Evolutionary conservation across 768 basidiomycete genomes (phyloP).

Genomic region (Gymnopilus junonius): DNA sequence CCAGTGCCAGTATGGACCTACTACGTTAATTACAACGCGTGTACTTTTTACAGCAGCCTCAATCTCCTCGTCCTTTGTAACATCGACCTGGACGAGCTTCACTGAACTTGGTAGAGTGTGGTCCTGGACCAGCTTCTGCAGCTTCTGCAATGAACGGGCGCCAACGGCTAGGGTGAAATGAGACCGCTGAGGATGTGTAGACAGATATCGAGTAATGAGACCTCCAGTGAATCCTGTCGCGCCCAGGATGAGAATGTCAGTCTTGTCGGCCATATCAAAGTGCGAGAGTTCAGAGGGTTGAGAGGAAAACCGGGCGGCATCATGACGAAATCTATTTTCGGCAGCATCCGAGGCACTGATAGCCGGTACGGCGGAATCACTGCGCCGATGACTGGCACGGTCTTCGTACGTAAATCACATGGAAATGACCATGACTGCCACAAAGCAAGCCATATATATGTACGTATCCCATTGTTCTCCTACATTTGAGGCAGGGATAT

Average conservation of each 20-base stretch:
- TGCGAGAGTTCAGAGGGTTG: not conserved
- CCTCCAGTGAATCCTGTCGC: constrained; percentile 81
- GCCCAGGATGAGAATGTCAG: constrained; percentile 71
- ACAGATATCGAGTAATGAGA: constrained; percentile 70
- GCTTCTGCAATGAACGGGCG: constrained; percentile 68
- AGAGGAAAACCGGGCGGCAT: not conserved
- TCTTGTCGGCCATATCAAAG: constrained; percentile 32
- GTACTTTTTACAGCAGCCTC: constrained; percentile 59
- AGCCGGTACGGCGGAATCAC: not conserved
- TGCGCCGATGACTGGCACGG: not conserved
- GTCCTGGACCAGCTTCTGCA: constrained; percentile 54
- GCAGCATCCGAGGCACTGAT: not conserved
- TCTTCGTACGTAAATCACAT: too few relatives aligned
- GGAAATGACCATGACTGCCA: too few relatives aligned
- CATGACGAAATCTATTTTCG: not conserved
- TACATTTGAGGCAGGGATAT: too few relatives aligned
- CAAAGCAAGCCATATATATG: too few relatives aligned
- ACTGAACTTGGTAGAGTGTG: constrained; percentile 49
- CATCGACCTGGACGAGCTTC: constrained; percentile 58
- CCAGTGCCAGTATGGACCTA: constrained; percentile 78
- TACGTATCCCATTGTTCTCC: too few relatives aligned
- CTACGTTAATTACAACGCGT: constrained; percentile 75
- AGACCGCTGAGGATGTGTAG: constrained; percentile 58
- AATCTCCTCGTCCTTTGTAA: constrained; percentile 54
- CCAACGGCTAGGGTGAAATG: constrained; percentile 71